These are phyloP conservation scores for Diophrys appendiculata DNA, from an alignment of 73 alveolate species.

Conservation along the genomic window DNA sequence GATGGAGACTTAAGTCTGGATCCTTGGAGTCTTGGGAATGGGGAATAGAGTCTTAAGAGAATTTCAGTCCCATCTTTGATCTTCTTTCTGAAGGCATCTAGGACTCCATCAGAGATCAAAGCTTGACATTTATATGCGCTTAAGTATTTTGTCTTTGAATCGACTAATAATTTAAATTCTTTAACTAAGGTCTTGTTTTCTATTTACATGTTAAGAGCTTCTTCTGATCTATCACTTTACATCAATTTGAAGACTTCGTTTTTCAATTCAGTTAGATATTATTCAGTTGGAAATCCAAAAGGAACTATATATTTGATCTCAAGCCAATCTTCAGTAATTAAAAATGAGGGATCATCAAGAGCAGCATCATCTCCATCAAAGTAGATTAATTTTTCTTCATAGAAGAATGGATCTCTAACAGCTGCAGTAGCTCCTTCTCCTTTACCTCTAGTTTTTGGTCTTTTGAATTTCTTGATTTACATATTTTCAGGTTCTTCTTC, in stretches of 20 bases:
- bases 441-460: slow-evolving; percentile 11
- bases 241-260: slow-evolving; percentile 4
- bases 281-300: slow-evolving; percentile 43
- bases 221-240: neutral
- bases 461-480: slow-evolving; percentile 42
- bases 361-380: neutral
- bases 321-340: neutral
- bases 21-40: slow-evolving; percentile 37
- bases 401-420: slow-evolving; percentile 37
- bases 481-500: slow-evolving; percentile 43
- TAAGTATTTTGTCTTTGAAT: neutral
- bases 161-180: neutral
- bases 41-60: slow-evolving; percentile 19
- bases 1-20: slow-evolving; percentile 23
- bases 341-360: neutral
- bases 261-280: slow-evolving; percentile 23
- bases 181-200: neutral
- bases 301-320: slow-evolving; percentile 41
- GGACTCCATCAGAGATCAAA: slow-evolving; percentile 12
- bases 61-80: slow-evolving; percentile 27
- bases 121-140: neutral
- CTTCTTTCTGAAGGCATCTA: slow-evolving; percentile 26
- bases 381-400: slow-evolving; percentile 16
- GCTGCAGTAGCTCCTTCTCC: neutral
- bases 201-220: neutral